Evolutionary conservation across 306 rosid species (phyloP), one percentile per base, ranked within the genome.

Genomic region (Quillaja saponaria): DNA sequence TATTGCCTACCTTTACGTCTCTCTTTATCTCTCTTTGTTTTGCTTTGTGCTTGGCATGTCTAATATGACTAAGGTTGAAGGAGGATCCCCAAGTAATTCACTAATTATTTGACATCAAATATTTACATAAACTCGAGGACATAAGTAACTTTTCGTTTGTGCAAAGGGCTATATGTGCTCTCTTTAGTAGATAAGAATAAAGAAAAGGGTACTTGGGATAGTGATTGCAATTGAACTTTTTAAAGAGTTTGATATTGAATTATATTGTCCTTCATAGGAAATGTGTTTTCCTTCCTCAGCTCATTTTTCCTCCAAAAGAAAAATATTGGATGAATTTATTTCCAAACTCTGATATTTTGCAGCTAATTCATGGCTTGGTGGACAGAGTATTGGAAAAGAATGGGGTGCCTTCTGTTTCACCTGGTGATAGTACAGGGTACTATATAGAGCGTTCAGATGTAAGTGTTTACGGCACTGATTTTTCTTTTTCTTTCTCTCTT

Each of bases 311-410:
- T 25, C 31, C 31, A 49, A 10, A n/a, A 57, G 56, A 67, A 42
- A 45, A 38, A 35, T 59, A 66, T 48, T 16, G 52, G 40, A 19
- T 47, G 7, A 17, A 20, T 35, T 17, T 53, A 31, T 61, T 53
- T 63, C 4, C 14, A 37, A 14, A n/a, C 13, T 40, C 48, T 71
- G 64, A 53, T 66, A 42, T 33, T 66, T 25, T 76, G 82, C 84
- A 92, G 96, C 61, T 92, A 66, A 86, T 86, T 77, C 98, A 92
- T 76, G 98, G 98, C 49, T 80, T 92, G 68, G 98, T 92, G 35
- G 96, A 88, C 73, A 82, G 84, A 71, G 54, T 92, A 64, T 86
- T 92, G 98, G 86, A 86, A 86, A 85, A 74, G 69, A 69, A 69
- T 33, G 96, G 96, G 59, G 66, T 80, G 73, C 54, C 81, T 25